A percentile compares a stretch with the other conserved stretches of the same genome.
Evolutionary conservation across 164 flowering plant genomes (phyloP).

Genomic region (Vitis amurensis): DNA sequence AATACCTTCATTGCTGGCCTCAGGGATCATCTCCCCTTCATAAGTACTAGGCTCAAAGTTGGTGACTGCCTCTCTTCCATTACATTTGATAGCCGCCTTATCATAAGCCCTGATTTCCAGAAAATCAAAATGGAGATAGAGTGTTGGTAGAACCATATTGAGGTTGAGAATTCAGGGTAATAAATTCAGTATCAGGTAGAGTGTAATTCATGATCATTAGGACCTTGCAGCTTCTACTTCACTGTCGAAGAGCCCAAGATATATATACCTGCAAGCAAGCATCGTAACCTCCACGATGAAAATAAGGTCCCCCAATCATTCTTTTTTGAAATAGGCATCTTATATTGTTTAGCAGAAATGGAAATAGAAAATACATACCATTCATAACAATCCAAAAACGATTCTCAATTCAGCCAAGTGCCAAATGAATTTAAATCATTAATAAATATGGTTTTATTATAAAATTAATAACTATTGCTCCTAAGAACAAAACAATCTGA

Average conservation of each 20-base stretch:
- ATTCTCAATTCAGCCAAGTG: slow-evolving; percentile 12
- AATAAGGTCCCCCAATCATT: slow-evolving; percentile 24
- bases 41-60: slow-evolving; percentile 84
- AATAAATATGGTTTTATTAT: too few species aligned
- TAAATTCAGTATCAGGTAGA: slow-evolving; percentile 37
- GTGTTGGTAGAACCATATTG: slow-evolving; percentile 42
- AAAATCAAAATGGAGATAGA: slow-evolving; percentile 40
- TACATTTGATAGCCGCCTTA: slow-evolving; percentile 86
- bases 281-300: slow-evolving; percentile 37
- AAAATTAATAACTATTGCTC: neutral
- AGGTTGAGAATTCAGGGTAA: slow-evolving; percentile 36
- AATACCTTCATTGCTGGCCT: slow-evolving; percentile 49
- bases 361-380: slow-evolving; percentile 9
- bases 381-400: slow-evolving; percentile 10
- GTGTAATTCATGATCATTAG: slow-evolving; percentile 50
- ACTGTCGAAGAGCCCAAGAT: slow-evolving; percentile 94
- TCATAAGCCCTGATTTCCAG: slow-evolving; percentile 91
- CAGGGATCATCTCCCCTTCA: slow-evolving; percentile 49
- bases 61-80: slow-evolving; percentile 91
- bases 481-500: neutral
- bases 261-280: slow-evolving; percentile 90
- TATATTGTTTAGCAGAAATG: slow-evolving; percentile 15
- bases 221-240: slow-evolving; percentile 99
- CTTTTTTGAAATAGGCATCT: slow-evolving; percentile 23
- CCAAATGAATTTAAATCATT: neutral